These are phyloP conservation scores for Didymella pomorum DNA, from an alignment of 2,329 filamentous ascomycete genomes.

Conservation along the genomic window DNA sequence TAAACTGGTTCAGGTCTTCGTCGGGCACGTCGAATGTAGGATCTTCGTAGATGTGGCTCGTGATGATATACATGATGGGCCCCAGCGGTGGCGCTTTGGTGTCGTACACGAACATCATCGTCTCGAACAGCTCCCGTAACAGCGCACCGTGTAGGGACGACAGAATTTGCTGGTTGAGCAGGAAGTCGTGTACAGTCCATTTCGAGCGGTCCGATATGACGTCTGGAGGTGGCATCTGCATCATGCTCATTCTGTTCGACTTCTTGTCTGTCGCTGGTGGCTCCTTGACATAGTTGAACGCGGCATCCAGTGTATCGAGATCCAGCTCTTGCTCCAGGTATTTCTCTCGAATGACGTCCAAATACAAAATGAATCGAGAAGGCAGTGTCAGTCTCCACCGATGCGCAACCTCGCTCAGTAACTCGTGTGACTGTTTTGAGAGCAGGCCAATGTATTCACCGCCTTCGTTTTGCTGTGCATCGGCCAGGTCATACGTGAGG, in stretches of 20 bases:
- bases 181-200: conserved; percentile 60
- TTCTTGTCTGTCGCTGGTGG: conserved; percentile 71
- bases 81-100: conserved; percentile 83
- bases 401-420: conserved; percentile 83
- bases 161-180: conserved; percentile 76
- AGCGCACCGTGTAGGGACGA: conserved; percentile 79
- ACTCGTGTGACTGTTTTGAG: conserved; percentile 80
- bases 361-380: conserved; percentile 78
- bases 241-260: conserved; percentile 60
- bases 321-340: conserved; percentile 84
- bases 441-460: conserved; percentile 61
- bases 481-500: conserved; percentile 67
- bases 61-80: conserved; percentile 79
- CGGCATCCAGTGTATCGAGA: conserved; percentile 81
- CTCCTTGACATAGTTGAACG: conserved; percentile 83
- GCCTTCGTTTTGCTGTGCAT: conserved; percentile 54
- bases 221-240: conserved; percentile 39
- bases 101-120: conserved; percentile 89
- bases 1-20: conserved; percentile 76
- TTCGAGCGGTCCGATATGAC: conserved; percentile 59
- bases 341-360: conserved; percentile 86
- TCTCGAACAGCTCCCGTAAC: conserved; percentile 84
- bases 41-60: conserved; percentile 83
- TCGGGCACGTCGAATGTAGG: conserved; percentile 74
- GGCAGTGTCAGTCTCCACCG: conserved; percentile 90